phyloP scores from a whole-genome alignment of 257 asterid genomes.

The Solanum sitiens region DNA sequence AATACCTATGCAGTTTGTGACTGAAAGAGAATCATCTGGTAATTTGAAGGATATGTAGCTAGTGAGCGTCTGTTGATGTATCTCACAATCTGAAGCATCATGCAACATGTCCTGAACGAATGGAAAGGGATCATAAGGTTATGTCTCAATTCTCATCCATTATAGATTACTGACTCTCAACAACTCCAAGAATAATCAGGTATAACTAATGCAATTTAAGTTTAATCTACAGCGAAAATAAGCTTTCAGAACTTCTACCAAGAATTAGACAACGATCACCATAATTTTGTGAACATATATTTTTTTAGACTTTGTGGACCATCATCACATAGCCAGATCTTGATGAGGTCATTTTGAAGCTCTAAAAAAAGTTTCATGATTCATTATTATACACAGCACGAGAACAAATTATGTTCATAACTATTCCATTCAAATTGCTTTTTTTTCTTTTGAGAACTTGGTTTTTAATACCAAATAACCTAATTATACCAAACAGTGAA shows the following conservation, averaged over 20 bases:
- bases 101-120: constrained; percentile 43
- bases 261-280: neutral
- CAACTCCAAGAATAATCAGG: neutral
- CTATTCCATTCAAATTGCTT: neutral
- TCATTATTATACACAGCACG: neutral
- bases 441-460: neutral
- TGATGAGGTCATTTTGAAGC: neutral
- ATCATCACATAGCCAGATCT: neutral
- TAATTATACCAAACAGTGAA: neutral
- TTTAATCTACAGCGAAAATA: neutral
- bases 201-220: neutral
- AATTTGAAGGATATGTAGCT: constrained; percentile 64
- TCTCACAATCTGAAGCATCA: constrained; percentile 9
- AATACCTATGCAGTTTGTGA: constrained; percentile 66
- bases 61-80: constrained; percentile 29
- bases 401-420: neutral
- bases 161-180: neutral
- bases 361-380: neutral
- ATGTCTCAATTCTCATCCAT: neutral
- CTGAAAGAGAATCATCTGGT: constrained; percentile 57
- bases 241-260: neutral
- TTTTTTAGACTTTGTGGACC: neutral
- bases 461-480: neutral
- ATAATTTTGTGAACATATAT: neutral
- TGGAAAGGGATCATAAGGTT: neutral